Base-by-base conservation (phyloP, 495 filamentous ascomycete species). In the Podospora sp. region DNA sequence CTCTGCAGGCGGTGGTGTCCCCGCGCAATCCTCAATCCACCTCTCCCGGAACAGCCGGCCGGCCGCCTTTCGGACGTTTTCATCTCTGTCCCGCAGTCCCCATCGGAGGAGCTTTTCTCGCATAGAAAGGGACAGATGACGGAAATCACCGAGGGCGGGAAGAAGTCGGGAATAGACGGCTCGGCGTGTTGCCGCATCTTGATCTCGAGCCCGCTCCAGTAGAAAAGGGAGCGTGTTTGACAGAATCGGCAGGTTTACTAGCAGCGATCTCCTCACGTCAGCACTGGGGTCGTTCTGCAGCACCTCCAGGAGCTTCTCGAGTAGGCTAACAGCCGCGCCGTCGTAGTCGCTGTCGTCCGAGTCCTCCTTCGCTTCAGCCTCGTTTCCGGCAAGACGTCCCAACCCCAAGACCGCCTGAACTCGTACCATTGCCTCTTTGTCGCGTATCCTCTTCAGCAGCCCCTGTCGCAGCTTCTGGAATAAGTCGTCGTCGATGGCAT, bases 11-110 rank as follows among this genome's bases (percentile, higher is more conserved):
- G 80, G 80, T 14, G 83, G 78, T 46, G 86, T 87, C 3, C 90
- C 89, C 5, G 91, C 93, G 73, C 92, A 95, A 75, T 97, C 92
- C 72, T 97, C 93, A 63, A 99, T 91, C 95, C 95, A 99, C 6
- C 92, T 87, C 76, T 96, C 94, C 66, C 90, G 90, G 80, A 98
- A 99, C 52, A 98, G 82, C 55, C 92, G 89, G 12, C 88, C 90
- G 1, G 95, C 92, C 1, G 96, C 94, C 76, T 96, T 94, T 29
- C 93, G 89, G 33, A 98, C 95, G 71, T 90, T 93, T 70, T 98
- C 93, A 70, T 99, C 96, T 71, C 95, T 88, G 75, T 99, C 95
- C 33, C 94, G 89, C 49, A 99, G 78, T 33, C 95, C 95, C 94
- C 94, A 99, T 12, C 96, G 87, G 51, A 99, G 87, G 22, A 99